phyloP scores from a whole-genome alignment of 1,284 basidiomycete genomes.

The Austroboletus novae-zelandiae region DNA sequence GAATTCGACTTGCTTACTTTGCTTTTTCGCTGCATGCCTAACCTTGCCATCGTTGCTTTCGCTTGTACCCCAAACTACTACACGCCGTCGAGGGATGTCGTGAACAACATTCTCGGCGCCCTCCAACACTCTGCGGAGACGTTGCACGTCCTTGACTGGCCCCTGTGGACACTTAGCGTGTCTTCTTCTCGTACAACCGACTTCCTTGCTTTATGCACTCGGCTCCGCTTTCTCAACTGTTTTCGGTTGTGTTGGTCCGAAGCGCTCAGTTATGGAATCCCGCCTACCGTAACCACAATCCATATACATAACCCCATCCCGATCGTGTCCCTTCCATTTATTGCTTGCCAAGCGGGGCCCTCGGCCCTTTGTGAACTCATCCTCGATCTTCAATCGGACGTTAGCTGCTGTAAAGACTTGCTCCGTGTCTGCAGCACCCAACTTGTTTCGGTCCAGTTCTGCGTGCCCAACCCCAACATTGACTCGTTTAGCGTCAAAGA shows the following conservation, averaged over 20 bases:
- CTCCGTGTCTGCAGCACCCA: background rate
- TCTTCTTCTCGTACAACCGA: background rate
- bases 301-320: background rate
- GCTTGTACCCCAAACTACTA: background rate
- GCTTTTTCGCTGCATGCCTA: slow-evolving; percentile 27
- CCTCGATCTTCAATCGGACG: background rate
- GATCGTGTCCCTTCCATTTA: background rate
- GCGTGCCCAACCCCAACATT: background rate
- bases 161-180: background rate
- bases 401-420: slow-evolving; percentile 4
- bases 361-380: slow-evolving; percentile 22
- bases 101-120: slow-evolving; percentile 13
- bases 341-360: background rate
- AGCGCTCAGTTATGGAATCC: background rate
- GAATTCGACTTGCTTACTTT: slow-evolving; percentile 14
- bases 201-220: slow-evolving; percentile 14
- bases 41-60: slow-evolving; percentile 31
- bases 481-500: background rate
- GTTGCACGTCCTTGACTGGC: slow-evolving; percentile 25
- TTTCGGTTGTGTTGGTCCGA: slow-evolving; percentile 12
- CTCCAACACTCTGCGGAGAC: slow-evolving; percentile 12
- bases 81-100: background rate
- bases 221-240: slow-evolving; percentile 23
- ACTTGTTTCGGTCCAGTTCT: background rate
- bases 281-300: slow-evolving; percentile 22